These are phyloP conservation scores for Phialemonium atrogriseum DNA, from an alignment of 2,329 filamentous ascomycete genomes.

Conservation along the genomic window DNA sequence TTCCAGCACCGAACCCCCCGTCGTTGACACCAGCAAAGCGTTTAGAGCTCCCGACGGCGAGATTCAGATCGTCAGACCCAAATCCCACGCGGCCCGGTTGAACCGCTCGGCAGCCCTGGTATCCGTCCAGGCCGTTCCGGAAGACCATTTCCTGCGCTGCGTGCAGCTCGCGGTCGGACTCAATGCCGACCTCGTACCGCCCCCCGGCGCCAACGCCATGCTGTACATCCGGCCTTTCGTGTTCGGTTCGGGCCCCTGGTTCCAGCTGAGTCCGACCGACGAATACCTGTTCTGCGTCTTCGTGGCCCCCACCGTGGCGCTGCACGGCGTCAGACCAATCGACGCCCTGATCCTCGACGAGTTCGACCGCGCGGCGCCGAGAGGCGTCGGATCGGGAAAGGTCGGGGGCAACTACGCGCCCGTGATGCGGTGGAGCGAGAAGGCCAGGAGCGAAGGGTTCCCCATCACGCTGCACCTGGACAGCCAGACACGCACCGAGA, in stretches of 20 bases:
- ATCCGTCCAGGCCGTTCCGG: slow-evolving; percentile 53
- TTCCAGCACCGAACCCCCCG: too few species aligned
- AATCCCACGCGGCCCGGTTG: slow-evolving; percentile 55
- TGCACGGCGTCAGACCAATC: slow-evolving; percentile 56
- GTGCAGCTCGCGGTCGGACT: slow-evolving; percentile 52
- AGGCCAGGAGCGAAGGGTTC: slow-evolving; percentile 51
- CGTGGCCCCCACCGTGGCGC: slow-evolving; percentile 57
- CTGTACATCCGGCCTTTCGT: slow-evolving; percentile 62
- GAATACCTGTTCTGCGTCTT: slow-evolving; percentile 57
- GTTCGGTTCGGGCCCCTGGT: slow-evolving; percentile 55
- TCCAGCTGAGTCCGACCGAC: slow-evolving; percentile 54
- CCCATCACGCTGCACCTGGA: slow-evolving; percentile 63
- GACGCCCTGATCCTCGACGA: slow-evolving; percentile 58
- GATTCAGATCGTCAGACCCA: slow-evolving; percentile 57
- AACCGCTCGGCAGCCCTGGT: slow-evolving; percentile 53
- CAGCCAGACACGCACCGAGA: slow-evolving; percentile 51
- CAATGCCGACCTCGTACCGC: slow-evolving; percentile 62
- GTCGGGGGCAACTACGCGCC: slow-evolving; percentile 65
- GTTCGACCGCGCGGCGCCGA: slow-evolving; percentile 60
- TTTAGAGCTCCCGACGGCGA: slow-evolving; percentile 69
- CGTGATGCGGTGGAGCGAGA: slow-evolving; percentile 53
- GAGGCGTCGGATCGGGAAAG: slow-evolving; percentile 58
- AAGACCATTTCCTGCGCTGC: slow-evolving; percentile 47
- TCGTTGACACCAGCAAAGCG: slow-evolving; percentile 96
- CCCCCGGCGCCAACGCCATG: slow-evolving; percentile 50